Conservation (phyloP, 2,329 filamentous ascomycete species). For the Fusarium buharicum region DNA sequence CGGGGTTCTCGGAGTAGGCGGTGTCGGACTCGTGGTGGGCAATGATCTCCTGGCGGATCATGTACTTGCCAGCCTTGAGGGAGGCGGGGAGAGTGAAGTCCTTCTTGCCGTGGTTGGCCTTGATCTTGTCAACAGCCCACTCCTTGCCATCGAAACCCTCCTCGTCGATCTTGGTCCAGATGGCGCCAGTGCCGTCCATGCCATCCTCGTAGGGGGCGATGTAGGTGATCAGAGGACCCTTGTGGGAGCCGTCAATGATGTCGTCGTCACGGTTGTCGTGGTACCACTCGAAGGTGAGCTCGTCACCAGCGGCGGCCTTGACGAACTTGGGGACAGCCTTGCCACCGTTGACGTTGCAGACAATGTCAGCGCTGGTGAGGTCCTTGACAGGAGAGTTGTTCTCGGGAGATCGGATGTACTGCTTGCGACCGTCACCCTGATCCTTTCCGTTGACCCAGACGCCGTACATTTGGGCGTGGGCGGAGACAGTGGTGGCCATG, state of each 20-base stretch:
- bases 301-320: constrained; percentile 59
- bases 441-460: constrained; percentile 61
- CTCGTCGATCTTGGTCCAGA: constrained; percentile 61
- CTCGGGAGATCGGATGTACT: constrained; percentile 58
- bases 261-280: constrained; percentile 62
- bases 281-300: constrained; percentile 61
- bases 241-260: constrained; percentile 64
- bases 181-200: constrained; percentile 57
- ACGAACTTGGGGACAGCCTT: constrained; percentile 53
- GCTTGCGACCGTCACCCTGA: constrained; percentile 54
- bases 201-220: constrained; percentile 56
- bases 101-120: constrained; percentile 59
- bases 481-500: constrained; percentile 53
- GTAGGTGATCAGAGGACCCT: constrained; percentile 64
- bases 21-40: constrained; percentile 60
- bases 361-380: constrained; percentile 54
- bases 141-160: constrained; percentile 51
- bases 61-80: constrained; percentile 62
- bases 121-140: constrained; percentile 58
- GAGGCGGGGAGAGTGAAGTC: constrained; percentile 58
- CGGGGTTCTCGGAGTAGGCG: constrained; percentile 44
- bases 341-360: constrained; percentile 57
- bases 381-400: constrained; percentile 59
- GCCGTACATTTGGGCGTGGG: constrained; percentile 59
- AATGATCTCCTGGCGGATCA: constrained; percentile 66